Evolutionary conservation across 805 yeast species (phyloP), one percentile per base, ranked within the genome.

Genomic region (Wickerhamia fluorescens): DNA sequence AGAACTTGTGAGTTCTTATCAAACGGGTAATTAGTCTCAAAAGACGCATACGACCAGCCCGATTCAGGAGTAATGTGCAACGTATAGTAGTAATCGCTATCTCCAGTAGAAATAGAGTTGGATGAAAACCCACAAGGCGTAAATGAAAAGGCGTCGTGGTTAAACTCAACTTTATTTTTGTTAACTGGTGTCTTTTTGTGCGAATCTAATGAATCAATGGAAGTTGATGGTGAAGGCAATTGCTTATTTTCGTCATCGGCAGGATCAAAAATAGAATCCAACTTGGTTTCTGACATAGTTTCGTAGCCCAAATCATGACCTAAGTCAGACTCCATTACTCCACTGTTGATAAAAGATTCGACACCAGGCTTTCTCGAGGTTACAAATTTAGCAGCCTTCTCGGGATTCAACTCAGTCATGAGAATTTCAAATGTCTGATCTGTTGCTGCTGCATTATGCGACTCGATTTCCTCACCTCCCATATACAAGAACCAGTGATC

Each of bases 21-120:
- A 28, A 63, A 63, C 6, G 81, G 78, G 23, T 77, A 84, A 53
- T 85, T 89, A 13, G 96, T 77, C 53, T 92, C 97, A 54, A 92
- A 92, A 7, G 95, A 83, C 4, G 97, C 97, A 56, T 89, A 89
- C 4, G 96, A 85, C 86, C 94, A 89, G 20, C 89, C 95, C 14
- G 66, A 52, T 51, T 92, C 97, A 0, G 97, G 97, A 0, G 98
- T 92, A 23, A 92, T 83, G 51, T 92, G 97, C 34, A 88, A 65
- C 6, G 96, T 89, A 49, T 81, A 82, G 47, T 74, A 75, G 42
- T 71, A 67, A 13, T 56, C 58, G 7, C 54, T 63, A 13, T 40
- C 35, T 23, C 66, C 71, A 25, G 73, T 64, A 25, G 81, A 53
- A 21, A 88, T 64, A 12, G 94, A 78, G 54, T 89, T 89, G 25